Base-by-base conservation (phyloP, 2,329 filamentous ascomycete genomes). In the Stenocarpella maydis region DNA sequence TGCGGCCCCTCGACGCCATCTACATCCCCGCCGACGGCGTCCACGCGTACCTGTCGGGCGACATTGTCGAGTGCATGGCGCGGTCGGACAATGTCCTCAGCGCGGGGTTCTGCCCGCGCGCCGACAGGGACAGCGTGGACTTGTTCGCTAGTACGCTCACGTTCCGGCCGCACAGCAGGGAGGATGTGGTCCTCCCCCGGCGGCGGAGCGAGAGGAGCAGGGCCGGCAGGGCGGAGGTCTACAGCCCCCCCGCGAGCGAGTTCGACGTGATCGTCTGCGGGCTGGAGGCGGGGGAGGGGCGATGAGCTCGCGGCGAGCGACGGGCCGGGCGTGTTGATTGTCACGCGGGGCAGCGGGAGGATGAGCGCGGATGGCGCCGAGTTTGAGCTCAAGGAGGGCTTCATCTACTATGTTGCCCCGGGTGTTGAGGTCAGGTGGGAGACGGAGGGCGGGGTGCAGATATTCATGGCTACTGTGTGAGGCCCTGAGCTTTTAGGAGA, bases 41-140 rank as follows among this genome's bases (percentile, higher is more conserved):
- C 66, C 91, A 94, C 75, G 91, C 91, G 0, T 94, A 93, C 75
- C 82, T 94, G 0, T 85, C 86, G 4, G 92, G 92, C 3, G 88
- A 93, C 76, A 92, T 94, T 64, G 88, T 94, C 74, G 91, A 94
- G 78, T 93, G 91, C 79, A 94, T 94, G 91, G 91, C 91, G 1
- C 86, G 91, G 9, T 89, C 86, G 24, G 90, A 94, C 81, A 93
- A 93, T 69, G 91, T 94, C 2, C 82, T 94, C 61, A 92, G 92
- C 77, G 88, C 87, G 0, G 91, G 92, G 0, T 93, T 95, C 82
- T 94, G 91, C 73, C 91, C 91, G 0, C 83, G 83, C 1, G 86
- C 88, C 0, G 88, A 92, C 55, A 84, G 90, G 15, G 86, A 92
- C 75, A 88, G 83, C 52, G 82, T 90, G 28, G 89, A 92, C 21